Percentiles rank a stretch among this genome's conserved stretches.
Conservation (phyloP, 805 yeast species). For the Starmerella bacillaris region DNA sequence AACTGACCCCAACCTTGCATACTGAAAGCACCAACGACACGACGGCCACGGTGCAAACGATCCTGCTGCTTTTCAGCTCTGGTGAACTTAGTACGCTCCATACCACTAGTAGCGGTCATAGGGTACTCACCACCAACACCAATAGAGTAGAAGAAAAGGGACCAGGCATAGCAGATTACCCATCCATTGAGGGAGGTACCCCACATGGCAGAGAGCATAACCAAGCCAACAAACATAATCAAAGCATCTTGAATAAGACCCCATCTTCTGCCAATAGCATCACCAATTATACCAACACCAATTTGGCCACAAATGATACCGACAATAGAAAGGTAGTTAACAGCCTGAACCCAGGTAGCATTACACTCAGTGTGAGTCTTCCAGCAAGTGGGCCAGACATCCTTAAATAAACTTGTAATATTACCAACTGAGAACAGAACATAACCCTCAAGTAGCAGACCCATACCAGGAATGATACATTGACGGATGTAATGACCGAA, state of each 20-base stretch:
- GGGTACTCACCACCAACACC: slow-evolving; percentile 59
- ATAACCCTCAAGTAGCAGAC: slow-evolving; percentile 25
- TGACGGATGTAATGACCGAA: slow-evolving; percentile 23
- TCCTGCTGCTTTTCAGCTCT: slow-evolving; percentile 21
- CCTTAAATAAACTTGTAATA: slow-evolving; percentile 19
- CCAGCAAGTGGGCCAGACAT: slow-evolving; percentile 27
- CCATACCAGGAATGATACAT: slow-evolving; percentile 25
- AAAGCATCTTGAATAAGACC: slow-evolving; percentile 40
- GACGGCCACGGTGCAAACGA: slow-evolving; percentile 26
- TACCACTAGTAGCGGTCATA: slow-evolving; percentile 42
- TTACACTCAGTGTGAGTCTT: slow-evolving; percentile 19
- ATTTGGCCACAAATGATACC: slow-evolving; percentile 50
- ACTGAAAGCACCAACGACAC: slow-evolving; percentile 22
- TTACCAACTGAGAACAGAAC: slow-evolving; percentile 26
- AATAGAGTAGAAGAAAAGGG: slow-evolving; percentile 31
- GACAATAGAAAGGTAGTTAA: slow-evolving; percentile 22
- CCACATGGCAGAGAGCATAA: slow-evolving; percentile 42
- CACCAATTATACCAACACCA: slow-evolving; percentile 38
- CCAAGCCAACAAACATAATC: slow-evolving; percentile 39
- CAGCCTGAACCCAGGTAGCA: slow-evolving; percentile 23
- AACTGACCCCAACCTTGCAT: slow-evolving; percentile 24
- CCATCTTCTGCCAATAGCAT: slow-evolving; percentile 42
- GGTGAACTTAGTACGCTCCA: slow-evolving; percentile 34
- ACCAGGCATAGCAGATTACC: slow-evolving; percentile 32
- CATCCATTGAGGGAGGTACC: slow-evolving; percentile 38